Base-by-base conservation (phyloP, 139 green algal species). In the Nannochloris sp. region DNA sequence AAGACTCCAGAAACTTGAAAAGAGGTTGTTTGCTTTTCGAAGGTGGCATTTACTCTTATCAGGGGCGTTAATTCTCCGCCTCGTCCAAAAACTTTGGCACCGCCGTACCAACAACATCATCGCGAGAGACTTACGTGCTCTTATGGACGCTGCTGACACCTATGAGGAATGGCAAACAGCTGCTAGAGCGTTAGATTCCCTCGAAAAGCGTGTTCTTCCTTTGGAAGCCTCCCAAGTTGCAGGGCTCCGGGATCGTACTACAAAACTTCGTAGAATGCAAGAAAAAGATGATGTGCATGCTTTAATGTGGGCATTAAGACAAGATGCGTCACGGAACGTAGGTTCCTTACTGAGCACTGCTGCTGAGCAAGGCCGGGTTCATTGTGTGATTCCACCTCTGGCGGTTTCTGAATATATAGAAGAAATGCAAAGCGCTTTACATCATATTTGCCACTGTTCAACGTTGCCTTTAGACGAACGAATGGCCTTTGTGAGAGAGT, bases 361-460 rank as follows among this genome's bases (percentile, higher is more conserved):
- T 12, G 51, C 51, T 39, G 51, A 12, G 51, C 9, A 59, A 19
- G 12, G 12, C 12, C 9, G 9, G 9, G 74, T 86, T 61, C 65
- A 83, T 63, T 83, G 78, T 54, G 51, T 68, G 12, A 30, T 72
- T 25, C 68, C 93, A 5, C 92, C 92, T 6, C 59, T 79, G 29
- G 70, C 84, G 38, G 92, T 98, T 32, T 72, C 75, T 42, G 70
- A 85, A 14, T 98, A 97, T 84, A 88, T 97, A 27, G 61, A 85
- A 8, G 91, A 96, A 70, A 83, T 96, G 31, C 79, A 87, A 59
- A 61, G 65, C 3, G 82, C 87, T 53, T 81, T 96, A 54, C 14
- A 68, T 12, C 24, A 51, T 44, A 29, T 83, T 4, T 65, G 54
- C 1, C 19, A 29, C 13, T 27, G 19, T 7, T 36, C 77, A n/a